These are phyloP conservation scores for Arthroderma sp. DNA, from an alignment of 2,329 filamentous ascomycete genomes.

Conservation along the genomic window DNA sequence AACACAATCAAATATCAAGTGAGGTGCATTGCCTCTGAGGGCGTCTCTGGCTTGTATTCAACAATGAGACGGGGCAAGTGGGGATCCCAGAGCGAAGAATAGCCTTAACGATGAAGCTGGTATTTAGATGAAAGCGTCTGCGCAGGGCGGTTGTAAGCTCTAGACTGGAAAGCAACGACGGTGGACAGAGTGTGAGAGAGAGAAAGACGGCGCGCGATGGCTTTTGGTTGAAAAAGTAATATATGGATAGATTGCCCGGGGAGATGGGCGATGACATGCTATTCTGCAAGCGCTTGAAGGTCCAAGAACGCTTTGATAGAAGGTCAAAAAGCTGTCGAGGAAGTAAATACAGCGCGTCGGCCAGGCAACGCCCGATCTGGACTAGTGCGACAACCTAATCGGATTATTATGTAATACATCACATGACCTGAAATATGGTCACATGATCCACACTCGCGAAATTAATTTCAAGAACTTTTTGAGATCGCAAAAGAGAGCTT, in stretches of 20 bases:
- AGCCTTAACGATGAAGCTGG: background rate
- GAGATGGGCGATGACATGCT: background rate
- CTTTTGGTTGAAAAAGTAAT: constrained; percentile 1
- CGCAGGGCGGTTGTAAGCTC: no score
- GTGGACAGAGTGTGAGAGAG: background rate
- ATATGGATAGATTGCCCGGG: background rate
- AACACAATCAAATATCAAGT: background rate
- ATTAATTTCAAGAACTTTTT: background rate
- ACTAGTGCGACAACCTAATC: constrained; percentile 8
- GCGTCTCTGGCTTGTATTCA: background rate
- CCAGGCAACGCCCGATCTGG: constrained; percentile 13
- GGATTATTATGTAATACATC: background rate
- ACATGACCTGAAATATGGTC: background rate
- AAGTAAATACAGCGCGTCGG: constrained; percentile 14
- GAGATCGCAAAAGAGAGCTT: background rate
- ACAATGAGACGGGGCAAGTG: background rate
- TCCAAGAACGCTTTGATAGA: background rate
- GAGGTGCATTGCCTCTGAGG: constrained; percentile 1
- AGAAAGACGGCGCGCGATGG: background rate
- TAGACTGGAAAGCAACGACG: no score
- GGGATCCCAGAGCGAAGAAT: background rate
- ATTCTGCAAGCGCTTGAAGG: background rate
- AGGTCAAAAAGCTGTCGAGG: background rate
- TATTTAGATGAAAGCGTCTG: background rate
- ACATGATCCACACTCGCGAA: constrained; percentile 28